Evolutionary conservation across 2,329 filamentous ascomycete species (phyloP), one percentile per base, ranked within the genome.

Genomic region (Aspergillus felis): DNA sequence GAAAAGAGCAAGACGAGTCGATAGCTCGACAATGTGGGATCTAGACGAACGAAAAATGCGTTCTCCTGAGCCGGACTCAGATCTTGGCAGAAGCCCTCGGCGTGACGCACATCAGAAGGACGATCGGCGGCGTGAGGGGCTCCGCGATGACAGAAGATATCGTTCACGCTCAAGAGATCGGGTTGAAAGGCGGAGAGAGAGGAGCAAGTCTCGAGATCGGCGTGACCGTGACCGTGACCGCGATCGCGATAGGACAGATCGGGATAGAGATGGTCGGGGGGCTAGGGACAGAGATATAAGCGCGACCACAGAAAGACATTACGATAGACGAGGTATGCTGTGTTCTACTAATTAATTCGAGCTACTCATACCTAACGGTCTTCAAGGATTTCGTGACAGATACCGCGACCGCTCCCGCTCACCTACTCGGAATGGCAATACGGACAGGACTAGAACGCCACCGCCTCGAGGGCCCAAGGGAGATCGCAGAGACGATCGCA

Each of bases 11-110:
- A 77, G 79, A 58, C 73, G 78, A 50, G 78, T 78, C n/a, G 85
- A 87, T 64, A 84, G 81, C 71, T 81, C 81, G 52, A 78, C 83
- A 53, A 85, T 84, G 80, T 85, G 84, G 83, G 85, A 88, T 60
- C 67, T 70, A 56, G 71, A 74, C 53, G 72, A 76, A 44, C 69
- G 64, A 22, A 64, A 61, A 28, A 62, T 65, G 28, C 66, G 65
- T 38, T 64, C 64, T 8, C 61, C 64, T 44, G 74, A 69, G 32
- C 56, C 63, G 55, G 69, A 66, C 24, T 61, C 66, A 54, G 68
- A 67, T 9, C 54, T 56, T 51, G 75, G 70, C 68, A 78, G 57
- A 69, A 76, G 58, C 57, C 74, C 66, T 57, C 68, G 67, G 57
- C 70, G 65, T 70, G 78, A 65, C 66, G 71, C 28, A 68, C 71